Base-by-base conservation (phyloP, 345 rosid species). In the Brassica juncea region DNA sequence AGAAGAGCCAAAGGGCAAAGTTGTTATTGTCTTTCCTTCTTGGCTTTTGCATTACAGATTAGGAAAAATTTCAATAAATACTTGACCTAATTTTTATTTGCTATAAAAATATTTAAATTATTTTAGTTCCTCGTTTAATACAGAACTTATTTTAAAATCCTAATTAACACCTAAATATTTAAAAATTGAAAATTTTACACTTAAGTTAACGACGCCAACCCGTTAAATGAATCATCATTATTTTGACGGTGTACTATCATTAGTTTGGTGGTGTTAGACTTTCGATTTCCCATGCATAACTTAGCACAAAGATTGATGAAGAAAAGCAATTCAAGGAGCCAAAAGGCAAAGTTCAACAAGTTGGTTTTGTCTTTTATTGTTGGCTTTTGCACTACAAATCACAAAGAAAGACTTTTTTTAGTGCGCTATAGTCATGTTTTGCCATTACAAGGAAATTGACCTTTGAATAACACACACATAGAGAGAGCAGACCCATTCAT, bases 401-500 rank as follows among this genome's bases (percentile, higher is more conserved):
- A 42, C 49, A 42, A 39, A 37, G 44, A 37, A 9, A 77, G n/a
- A 19, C 4, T 42, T 2, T 47, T 42, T 52, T 69, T 15, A 9
- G 65, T 27, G 65, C 34, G 76, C 49, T 12, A 70, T 64, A 54
- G 66, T 42, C 6, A 25, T 63, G 76, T 34, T 69, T 47, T 30
- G 70, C 75, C 70, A 32, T 34, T 42, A 42, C 49, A 42, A 10
- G 49, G 49, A 64, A 52, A 52, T 52, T 64, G 67, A 78, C 76
- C 67, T 71, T 78, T 78, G 81, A 65, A 27, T 39, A 39, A 55
- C 31, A 54, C 47, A 71, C 70, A 77, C 31, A 68, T 28, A 28
- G 31, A 28, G 31, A 28, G 31, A 28, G 73, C 71, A 30, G 16
- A 58, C 10, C 19, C 4, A 39, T 10, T 10, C 42, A 72, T 55